Conservation (phyloP, 768 basidiomycete species). For the Mycena pura region DNA sequence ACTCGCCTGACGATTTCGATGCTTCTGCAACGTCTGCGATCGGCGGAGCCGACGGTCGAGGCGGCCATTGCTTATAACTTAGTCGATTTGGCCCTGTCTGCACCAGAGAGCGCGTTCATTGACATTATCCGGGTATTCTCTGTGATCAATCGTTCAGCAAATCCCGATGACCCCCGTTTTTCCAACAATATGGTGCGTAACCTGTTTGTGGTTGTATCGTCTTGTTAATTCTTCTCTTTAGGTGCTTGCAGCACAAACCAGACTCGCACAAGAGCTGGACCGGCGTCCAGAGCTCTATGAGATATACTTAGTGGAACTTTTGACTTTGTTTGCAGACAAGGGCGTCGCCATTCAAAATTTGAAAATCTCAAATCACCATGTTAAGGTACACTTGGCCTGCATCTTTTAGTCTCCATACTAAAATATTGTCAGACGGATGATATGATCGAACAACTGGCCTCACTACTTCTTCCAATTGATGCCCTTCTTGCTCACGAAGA, state of each 20-base stretch:
- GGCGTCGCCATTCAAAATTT: conserved; percentile 89
- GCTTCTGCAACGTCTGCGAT: conserved; percentile 86
- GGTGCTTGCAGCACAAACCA: conserved; percentile 91
- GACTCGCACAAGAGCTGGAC: conserved; percentile 80
- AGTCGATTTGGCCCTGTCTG: conserved; percentile 85
- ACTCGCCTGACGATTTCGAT: conserved; percentile 90
- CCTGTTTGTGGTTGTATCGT: neutral
- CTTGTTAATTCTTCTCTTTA: conserved; percentile 34
- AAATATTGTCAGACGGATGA: conserved; percentile 67
- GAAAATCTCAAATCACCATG: conserved; percentile 66
- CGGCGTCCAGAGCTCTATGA: conserved; percentile 80
- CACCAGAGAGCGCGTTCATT: conserved; percentile 75
- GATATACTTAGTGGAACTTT: conserved; percentile 81
- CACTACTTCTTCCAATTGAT: conserved; percentile 90
- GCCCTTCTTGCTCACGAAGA: conserved; percentile 77
- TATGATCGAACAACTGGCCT: conserved; percentile 87
- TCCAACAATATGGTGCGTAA: conserved; percentile 89
- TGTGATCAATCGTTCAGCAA: conserved; percentile 82
- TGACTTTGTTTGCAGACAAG: conserved; percentile 89
- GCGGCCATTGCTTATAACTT: conserved; percentile 92
- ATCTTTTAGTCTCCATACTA: conserved; percentile 10
- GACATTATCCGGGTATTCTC: conserved; percentile 90
- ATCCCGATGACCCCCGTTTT: conserved; percentile 86
- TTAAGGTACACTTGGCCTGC: conserved; percentile 56
- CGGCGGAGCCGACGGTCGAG: conserved; percentile 87